Conservation (phyloP, 148 eudicot species). For the Spergularia bocconei region DNA sequence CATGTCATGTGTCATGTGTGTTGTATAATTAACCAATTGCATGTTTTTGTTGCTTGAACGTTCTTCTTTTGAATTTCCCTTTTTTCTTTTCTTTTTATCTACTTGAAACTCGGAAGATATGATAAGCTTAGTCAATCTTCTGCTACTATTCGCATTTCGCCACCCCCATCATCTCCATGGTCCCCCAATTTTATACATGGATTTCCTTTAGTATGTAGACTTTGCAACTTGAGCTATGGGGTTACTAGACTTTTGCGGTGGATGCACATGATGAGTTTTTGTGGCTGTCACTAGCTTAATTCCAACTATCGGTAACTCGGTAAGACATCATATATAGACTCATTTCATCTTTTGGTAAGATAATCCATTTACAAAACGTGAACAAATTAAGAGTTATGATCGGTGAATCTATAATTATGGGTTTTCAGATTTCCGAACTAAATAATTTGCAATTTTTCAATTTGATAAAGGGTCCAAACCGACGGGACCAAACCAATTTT, state of each 20-base stretch:
- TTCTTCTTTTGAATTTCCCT: background rate
- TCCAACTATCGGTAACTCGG: too few relatives aligned
- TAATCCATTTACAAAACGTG: too few relatives aligned
- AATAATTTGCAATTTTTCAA: too few relatives aligned
- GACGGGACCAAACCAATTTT: too few relatives aligned
- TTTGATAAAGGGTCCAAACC: too few relatives aligned
- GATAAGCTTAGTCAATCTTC: background rate
- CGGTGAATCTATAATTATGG: too few relatives aligned
- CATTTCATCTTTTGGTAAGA: too few relatives aligned
- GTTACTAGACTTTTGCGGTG: background rate
- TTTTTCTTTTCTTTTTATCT: background rate
- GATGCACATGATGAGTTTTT: background rate
- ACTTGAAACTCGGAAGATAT: conserved; percentile 6
- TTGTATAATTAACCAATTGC: background rate
- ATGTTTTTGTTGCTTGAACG: background rate
- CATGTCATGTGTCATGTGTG: background rate
- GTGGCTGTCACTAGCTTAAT: background rate
- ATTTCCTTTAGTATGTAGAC: background rate
- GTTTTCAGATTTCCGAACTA: too few relatives aligned
- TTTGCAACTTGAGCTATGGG: conserved; percentile 6
- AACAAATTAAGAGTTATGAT: too few relatives aligned
- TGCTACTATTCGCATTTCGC: background rate
- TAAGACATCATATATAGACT: too few relatives aligned
- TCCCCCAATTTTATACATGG: background rate
- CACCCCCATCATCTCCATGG: background rate